Percentiles rank a stretch among this genome's conserved stretches.
Evolutionary conservation across 495 filamentous ascomycete species (phyloP).

Genomic region (Penicillium lividum): DNA sequence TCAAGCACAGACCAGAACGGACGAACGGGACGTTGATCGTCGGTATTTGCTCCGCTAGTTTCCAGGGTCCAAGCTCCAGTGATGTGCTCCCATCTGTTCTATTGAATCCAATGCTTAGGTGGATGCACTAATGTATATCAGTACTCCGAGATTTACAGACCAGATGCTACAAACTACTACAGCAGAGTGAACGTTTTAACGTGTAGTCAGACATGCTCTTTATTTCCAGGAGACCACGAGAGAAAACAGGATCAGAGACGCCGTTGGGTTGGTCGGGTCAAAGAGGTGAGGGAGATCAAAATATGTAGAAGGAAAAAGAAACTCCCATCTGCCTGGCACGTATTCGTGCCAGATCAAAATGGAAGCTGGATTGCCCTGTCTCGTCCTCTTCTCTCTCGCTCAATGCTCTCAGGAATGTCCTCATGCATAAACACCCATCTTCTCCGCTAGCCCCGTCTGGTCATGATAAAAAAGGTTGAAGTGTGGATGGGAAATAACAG

Average conservation of each 20-base stretch:
- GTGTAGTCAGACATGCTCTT: constrained; percentile 39
- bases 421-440: constrained; percentile 27
- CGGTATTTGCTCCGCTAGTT: too few species aligned
- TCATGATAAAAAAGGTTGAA: constrained; percentile 27
- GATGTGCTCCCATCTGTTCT: too few species aligned
- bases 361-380: constrained; percentile 18
- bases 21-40: too few species aligned
- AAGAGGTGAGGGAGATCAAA: constrained; percentile 32
- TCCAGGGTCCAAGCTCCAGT: too few species aligned
- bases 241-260: constrained; percentile 38
- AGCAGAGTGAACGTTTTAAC: constrained; percentile 28
- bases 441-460: constrained; percentile 36
- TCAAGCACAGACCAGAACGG: too few species aligned
- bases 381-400: constrained; percentile 32
- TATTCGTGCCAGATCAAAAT: not conserved
- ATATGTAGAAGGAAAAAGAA: constrained; percentile 28
- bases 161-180: constrained; percentile 1
- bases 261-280: constrained; percentile 30
- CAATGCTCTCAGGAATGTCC: constrained; percentile 26
- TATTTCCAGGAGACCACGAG: constrained; percentile 41
- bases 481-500: constrained; percentile 6
- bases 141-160: too few species aligned
- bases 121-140: too few species aligned
- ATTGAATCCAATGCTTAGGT: too few species aligned
- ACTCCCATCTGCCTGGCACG: constrained; percentile 13